Base-by-base conservation (phyloP, 177 flowering plant species). In the Vitis hybrid region DNA sequence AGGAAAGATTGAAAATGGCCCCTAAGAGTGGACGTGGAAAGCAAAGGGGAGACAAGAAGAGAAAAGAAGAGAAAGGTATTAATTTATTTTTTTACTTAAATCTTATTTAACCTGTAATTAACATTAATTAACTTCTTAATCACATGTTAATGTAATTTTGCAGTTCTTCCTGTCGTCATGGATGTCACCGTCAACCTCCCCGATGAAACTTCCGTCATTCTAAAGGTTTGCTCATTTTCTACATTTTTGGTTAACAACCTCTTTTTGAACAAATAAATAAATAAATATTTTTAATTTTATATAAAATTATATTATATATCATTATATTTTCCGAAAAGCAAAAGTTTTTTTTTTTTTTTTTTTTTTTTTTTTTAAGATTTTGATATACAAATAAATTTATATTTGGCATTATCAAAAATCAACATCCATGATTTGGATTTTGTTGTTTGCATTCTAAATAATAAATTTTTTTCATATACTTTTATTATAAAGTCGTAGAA, bases 21-120 rank as follows among this genome's bases (percentile, higher is more conserved):
- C 97, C 96, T 0, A 90, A 74, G 77, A 83, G 80, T 74, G 83
- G 78, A 29, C 86, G 94, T 1, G 94, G 94, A 56, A 95, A 93
- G 89, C 59, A 86, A 0, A 95, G 86, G 75, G 96, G 93, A 60
- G 98, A 95, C 74, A 93, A 90, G 96, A 95, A 93, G 94, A 95
- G 89, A 94, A 95, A 95, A 69, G 99, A 95, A 80, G 99, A 95
- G 74, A 95, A 95, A 82, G 91, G 99, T 95, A 86, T 39, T 51
- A 2, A 60, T 19, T 60, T 13, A n/a, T 31, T 33, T 15, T 50
- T 16, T 62, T 64, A 18, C 0, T 50, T 22, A 31, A 18, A 5
- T 53, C 0, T 26, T n/a, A 29, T 18, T 10, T 56, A 7, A 60
- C 3, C 5, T 19, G 2, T 58, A 10, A 39, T 70, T 60, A 10